Base-by-base conservation (phyloP, 768 basidiomycete species). In the Termitomyces sp. region DNA sequence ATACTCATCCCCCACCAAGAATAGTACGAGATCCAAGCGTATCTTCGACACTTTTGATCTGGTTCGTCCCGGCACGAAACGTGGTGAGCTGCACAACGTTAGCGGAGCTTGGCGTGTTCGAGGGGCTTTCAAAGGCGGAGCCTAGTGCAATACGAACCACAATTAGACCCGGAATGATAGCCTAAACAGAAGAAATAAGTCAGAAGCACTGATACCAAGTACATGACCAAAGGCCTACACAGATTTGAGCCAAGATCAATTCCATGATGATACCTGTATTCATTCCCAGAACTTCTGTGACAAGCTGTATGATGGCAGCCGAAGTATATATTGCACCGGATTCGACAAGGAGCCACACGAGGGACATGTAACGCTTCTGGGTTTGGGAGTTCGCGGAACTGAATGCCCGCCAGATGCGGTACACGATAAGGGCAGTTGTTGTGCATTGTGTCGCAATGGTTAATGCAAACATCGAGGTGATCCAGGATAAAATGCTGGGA, bases 361-460 rank as follows among this genome's bases (percentile, higher is more conserved):
- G 47, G 14, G 58, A 47, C 51, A 64, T 55, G 52, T 69, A 70
- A 14, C 61, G 62, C 1, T 61, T 58, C 12, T 60, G 42, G 26
- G 65, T 58, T 5, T 24, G 46, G 9, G 24, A 13, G 13, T 20
- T 55, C 2, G 50, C 57, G 4, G 64, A 60, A 7, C 46, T 46
- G 10, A 67, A 64, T 1, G 66, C 66, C 8, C 57, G 57, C 45
- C 67, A 69, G 18, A 70, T 69, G 10, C 67, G 60, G 13, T 53
- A 54, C 1, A 65, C 64, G 36, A 70, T 66, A 27, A 70, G 63
- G 20, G 44, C 27, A 22, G 69, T 69, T 27, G 69, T 63, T 20
- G 64, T 64, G 18, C 67, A 54, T 56, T 70, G 69, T 7, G 69
- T 70, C 14, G 61, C 61, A 48, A 70, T 70, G 39, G 67, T 70